Evolutionary conservation across 2,329 filamentous ascomycete species (phyloP).

Genomic region (Cryphonectria japonica): DNA sequence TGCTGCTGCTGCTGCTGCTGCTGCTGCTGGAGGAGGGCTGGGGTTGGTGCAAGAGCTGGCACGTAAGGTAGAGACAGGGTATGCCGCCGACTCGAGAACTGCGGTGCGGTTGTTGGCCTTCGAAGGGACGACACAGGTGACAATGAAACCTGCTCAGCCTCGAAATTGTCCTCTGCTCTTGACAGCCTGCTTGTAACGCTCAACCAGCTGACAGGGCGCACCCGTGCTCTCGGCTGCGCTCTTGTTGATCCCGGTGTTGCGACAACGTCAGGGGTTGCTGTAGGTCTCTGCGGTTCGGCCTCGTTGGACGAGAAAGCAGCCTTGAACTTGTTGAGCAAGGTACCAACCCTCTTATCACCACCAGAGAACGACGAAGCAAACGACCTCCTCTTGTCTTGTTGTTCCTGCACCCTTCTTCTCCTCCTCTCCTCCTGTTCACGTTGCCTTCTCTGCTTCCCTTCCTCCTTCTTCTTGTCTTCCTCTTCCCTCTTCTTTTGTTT

Average conservation of each 20-base stretch:
- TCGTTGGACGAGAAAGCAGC: conserved; percentile 33
- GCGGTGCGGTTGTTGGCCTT: conserved; percentile 17
- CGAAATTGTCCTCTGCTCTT: conserved; percentile 21
- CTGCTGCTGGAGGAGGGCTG: conserved; percentile 2
- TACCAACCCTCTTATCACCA: conserved; percentile 40
- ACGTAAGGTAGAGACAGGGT: not conserved
- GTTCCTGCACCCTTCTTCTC: conserved; percentile 31
- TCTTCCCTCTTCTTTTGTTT: conserved; percentile 42
- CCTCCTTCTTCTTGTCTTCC: conserved; percentile 48
- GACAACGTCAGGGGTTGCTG: conserved; percentile 23
- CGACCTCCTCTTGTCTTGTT: conserved; percentile 36
- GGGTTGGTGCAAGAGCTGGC: not conserved
- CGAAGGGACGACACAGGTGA: conserved; percentile 2
- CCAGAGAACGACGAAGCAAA: conserved; percentile 40
- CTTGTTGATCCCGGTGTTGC: conserved; percentile 24
- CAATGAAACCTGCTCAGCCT: not conserved
- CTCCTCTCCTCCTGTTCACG: conserved; percentile 36
- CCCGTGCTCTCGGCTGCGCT: conserved; percentile 32
- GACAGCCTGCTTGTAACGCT: conserved; percentile 26
- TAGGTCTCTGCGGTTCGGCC: conserved; percentile 17
- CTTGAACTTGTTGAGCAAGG: conserved; percentile 36
- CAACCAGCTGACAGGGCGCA: conserved; percentile 30
- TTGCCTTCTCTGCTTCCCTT: conserved; percentile 44
- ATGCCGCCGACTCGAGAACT: conserved; percentile 7
- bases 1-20: not conserved